Evolutionary conservation across 2,329 filamentous ascomycete species (phyloP).

Genomic region (Colletotrichum noveboracense): DNA sequence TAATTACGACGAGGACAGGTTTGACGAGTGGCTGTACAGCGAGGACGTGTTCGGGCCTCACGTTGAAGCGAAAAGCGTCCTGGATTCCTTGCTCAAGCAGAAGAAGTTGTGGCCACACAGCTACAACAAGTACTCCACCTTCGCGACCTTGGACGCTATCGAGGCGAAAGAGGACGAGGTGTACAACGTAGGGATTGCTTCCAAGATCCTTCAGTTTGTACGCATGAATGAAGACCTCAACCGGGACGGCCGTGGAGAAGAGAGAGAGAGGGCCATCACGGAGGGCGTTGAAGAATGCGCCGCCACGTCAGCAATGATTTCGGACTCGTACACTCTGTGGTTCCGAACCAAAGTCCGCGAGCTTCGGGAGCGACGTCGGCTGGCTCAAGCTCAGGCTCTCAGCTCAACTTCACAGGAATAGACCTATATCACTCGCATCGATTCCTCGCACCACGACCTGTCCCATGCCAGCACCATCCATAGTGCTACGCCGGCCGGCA

Average conservation of each 20-base stretch:
- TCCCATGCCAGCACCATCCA: not conserved
- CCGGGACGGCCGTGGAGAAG: too few species aligned
- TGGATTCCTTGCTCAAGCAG: not conserved
- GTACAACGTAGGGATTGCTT: not conserved
- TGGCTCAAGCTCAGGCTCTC: not conserved
- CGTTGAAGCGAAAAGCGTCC: not conserved
- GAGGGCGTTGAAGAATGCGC: not conserved
- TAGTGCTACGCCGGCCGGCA: not conserved
- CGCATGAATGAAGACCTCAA: not conserved
- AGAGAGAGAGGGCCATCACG: not conserved
- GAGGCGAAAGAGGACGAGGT: not conserved
- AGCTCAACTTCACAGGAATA: not conserved
- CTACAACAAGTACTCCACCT: not conserved
- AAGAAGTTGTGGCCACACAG: fast-evolving
- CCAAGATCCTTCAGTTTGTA: not conserved
- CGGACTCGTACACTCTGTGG: not conserved
- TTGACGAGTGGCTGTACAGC: fast-evolving
- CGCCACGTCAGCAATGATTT: not conserved
- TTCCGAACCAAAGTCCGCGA: not conserved
- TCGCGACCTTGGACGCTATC: not conserved
- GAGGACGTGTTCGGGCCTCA: not conserved
- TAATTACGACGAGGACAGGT: not conserved
- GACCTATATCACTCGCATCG: not conserved
- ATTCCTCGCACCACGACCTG: not conserved
- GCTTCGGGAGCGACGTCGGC: not conserved